phyloP scores from a whole-genome alignment of 1,139 yeast species.

The Nakaseomyces uthaithaninus region DNA sequence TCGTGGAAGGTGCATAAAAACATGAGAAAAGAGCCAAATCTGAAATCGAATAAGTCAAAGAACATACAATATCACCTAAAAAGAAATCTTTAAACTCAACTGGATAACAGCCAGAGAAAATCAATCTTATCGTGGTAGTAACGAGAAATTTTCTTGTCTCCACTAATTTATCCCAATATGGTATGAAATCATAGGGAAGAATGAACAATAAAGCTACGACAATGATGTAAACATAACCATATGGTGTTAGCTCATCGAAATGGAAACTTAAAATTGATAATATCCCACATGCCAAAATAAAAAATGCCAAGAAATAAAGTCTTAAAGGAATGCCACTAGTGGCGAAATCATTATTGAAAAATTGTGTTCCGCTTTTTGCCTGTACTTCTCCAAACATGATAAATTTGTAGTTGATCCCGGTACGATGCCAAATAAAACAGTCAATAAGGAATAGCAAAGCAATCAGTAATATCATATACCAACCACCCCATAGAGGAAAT shows the following conservation, averaged over 20 bases:
- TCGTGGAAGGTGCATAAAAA: slow-evolving; percentile 45
- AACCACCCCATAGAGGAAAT: slow-evolving; percentile 90
- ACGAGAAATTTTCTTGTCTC: slow-evolving; percentile 55
- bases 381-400: slow-evolving; percentile 72
- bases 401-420: slow-evolving; percentile 79
- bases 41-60: slow-evolving; percentile 80
- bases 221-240: slow-evolving; percentile 56
- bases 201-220: slow-evolving; percentile 45
- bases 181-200: slow-evolving; percentile 38
- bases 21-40: slow-evolving; percentile 82
- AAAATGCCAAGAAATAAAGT: slow-evolving; percentile 51
- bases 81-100: slow-evolving; percentile 94
- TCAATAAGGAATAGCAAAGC: slow-evolving; percentile 58
- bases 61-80: slow-evolving; percentile 82
- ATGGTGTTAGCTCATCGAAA: slow-evolving; percentile 73
- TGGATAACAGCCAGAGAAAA: slow-evolving; percentile 80
- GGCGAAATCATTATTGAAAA: slow-evolving; percentile 33
- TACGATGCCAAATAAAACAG: slow-evolving; percentile 63
- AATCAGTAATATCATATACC: slow-evolving; percentile 55
- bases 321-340: slow-evolving; percentile 30
- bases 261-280: slow-evolving; percentile 70
- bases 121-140: slow-evolving; percentile 60
- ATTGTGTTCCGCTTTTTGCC: slow-evolving; percentile 45
- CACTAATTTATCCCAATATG: slow-evolving; percentile 29
- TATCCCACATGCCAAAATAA: slow-evolving; percentile 49